These are phyloP conservation scores for Ceratopteris richardii DNA, from an alignment of 75 land plant species.

Conservation along the genomic window DNA sequence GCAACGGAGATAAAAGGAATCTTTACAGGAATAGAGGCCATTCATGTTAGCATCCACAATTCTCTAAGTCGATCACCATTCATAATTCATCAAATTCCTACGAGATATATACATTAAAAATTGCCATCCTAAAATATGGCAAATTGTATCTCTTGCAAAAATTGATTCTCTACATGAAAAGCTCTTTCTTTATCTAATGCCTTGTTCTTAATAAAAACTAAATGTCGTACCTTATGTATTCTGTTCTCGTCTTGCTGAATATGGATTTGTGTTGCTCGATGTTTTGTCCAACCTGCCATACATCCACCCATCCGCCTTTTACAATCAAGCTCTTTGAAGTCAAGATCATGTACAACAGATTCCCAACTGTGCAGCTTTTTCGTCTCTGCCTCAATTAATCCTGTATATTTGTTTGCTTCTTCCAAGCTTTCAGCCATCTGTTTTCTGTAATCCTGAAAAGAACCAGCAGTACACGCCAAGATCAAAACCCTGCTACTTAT, in stretches of 20 bases:
- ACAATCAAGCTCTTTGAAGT: background rate
- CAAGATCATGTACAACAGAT: background rate
- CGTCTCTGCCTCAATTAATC: conserved; percentile 3
- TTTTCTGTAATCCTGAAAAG: conserved; percentile 3
- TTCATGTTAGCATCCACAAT: too few species aligned
- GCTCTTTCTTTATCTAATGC: too few species aligned
- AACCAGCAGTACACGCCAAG: background rate
- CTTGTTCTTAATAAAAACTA: too few species aligned
- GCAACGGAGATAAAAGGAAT: too few species aligned
- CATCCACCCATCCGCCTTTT: conserved; percentile 3
- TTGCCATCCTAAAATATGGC: too few species aligned
- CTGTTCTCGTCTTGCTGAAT: conserved; percentile 5
- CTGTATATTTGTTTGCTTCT: conserved; percentile 3
- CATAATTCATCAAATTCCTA: too few species aligned
- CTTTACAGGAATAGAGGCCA: too few species aligned
- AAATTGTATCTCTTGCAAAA: too few species aligned
- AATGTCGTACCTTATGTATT: background rate
- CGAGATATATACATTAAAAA: too few species aligned
- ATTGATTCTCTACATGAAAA: too few species aligned
- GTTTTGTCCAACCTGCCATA: conserved; percentile 4
- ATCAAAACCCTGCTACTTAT: background rate
- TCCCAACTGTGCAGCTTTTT: background rate
- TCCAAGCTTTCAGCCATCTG: background rate
- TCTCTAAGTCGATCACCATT: too few species aligned
- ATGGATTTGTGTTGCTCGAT: conserved; percentile 4